Conservation (phyloP, 495 filamentous ascomycete genomes). For the Extremus antarcticus region DNA sequence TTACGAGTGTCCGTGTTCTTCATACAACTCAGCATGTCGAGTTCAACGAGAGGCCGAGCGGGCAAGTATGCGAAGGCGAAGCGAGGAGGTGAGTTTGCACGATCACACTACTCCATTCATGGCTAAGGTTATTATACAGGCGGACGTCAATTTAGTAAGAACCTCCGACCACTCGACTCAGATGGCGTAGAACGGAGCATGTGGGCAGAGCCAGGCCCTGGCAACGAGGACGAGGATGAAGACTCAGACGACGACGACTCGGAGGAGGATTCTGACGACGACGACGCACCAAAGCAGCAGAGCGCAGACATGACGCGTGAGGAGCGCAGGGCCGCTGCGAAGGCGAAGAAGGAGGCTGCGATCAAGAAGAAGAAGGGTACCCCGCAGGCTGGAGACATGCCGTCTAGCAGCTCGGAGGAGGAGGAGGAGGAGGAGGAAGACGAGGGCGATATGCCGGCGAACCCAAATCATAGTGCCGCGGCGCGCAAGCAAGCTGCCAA, state of each 20-base stretch:
- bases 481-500: slow-evolving; percentile 49
- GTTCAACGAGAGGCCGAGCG: slow-evolving; percentile 58
- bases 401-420: slow-evolving; percentile 52
- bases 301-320: slow-evolving; percentile 60
- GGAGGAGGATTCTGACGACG: slow-evolving; percentile 24
- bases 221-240: slow-evolving; percentile 22
- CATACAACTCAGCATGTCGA: slow-evolving; percentile 51
- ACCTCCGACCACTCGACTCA: slow-evolving; percentile 73
- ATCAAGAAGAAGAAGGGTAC: slow-evolving; percentile 51
- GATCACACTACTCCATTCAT: not conserved
- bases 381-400: slow-evolving; percentile 70
- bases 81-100: slow-evolving; percentile 60
- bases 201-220: slow-evolving; percentile 48
- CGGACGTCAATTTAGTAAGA: slow-evolving; percentile 86
- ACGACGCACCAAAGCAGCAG: slow-evolving; percentile 26
- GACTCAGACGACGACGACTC: slow-evolving; percentile 28
- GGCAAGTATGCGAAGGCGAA: slow-evolving; percentile 92
- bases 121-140: slow-evolving; percentile 40
- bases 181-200: slow-evolving; percentile 68
- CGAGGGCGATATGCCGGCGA: slow-evolving; percentile 63
- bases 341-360: slow-evolving; percentile 84
- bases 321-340: slow-evolving; percentile 74
- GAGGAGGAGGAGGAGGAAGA: slow-evolving; percentile 47
- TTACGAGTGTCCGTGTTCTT: no score
- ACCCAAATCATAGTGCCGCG: slow-evolving; percentile 78